Evolutionary conservation across 257 asterid species (phyloP), one percentile per base, ranked within the genome.

Genomic region (Coffea eugenioides): DNA sequence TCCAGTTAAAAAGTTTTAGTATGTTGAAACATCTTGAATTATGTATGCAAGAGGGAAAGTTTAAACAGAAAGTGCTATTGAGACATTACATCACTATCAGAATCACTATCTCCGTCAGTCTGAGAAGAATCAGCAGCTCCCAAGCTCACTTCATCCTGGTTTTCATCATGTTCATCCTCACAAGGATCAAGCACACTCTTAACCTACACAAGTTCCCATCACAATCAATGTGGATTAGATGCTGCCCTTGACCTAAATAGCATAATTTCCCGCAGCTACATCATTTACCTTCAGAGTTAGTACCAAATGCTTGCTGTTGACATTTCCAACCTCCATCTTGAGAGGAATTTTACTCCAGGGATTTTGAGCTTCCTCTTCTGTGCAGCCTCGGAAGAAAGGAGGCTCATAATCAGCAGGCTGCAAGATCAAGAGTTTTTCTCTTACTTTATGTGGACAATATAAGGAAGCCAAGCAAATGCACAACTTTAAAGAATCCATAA

Each of bases 331-430:
- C 85, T 91, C 97, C 96, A 92, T 92, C 82, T 88, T 95, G 86
- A 93, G 87, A 64, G 97, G 98, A 79, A 78, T 92, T 82, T 87
- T 93, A 54, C 77, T 87, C 99, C 99, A 95, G 43, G 96, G 87
- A 87, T 93, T 90, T 73, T 82, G 84, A 65, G 89, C 91, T 87
- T 95, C 99, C 79, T 92, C 95, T 78, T 91, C 92, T 12, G 92
- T 85, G 93, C 97, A 92, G 87, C 94, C 91, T 87, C 92, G 84
- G 85, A 95, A 95, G 82, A 95, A 95, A 14, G 97, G 99, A 76
- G 98, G 98, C 87, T 95, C 99, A 73, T 93, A 95, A 84, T 95
- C 97, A 90, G 85, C 87, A 43, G 97, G 99, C 99, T 95, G 93
- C 89, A 92, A 85, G 36, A 84, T 82, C 83, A 86, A 57, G 52